These are phyloP conservation scores for Pharnaceum exiguum DNA, from an alignment of 148 eudicot genomes.

Conservation along the genomic window DNA sequence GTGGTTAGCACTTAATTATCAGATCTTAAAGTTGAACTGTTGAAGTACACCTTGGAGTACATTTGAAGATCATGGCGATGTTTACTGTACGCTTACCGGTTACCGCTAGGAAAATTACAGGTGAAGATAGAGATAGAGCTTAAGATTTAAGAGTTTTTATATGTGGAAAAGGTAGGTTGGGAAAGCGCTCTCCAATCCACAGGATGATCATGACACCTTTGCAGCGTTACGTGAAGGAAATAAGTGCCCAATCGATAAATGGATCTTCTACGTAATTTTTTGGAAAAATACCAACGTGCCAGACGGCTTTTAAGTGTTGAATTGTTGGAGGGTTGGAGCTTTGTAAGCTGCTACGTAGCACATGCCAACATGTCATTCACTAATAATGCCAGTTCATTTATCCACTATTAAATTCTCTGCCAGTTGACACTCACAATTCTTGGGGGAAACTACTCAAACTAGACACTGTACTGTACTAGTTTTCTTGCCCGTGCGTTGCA, in stretches of 20 bases:
- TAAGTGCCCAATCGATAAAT: conserved; percentile 9
- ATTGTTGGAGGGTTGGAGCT: conserved; percentile 7
- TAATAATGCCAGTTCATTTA: conserved; percentile 14
- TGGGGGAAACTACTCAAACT: too few relatives aligned
- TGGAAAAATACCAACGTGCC: neutral
- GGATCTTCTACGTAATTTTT: neutral
- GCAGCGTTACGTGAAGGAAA: conserved; percentile 19
- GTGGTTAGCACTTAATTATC: conserved; percentile 28
- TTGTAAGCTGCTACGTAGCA: conserved; percentile 26
- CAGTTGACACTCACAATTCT: too few relatives aligned
- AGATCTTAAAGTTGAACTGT: conserved; percentile 7
- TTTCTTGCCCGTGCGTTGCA: too few relatives aligned
- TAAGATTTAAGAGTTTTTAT: too few relatives aligned
- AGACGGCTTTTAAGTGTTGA: neutral
- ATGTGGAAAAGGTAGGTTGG: conserved; percentile 12
- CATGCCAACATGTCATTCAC: conserved; percentile 21
- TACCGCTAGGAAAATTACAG: too few relatives aligned
- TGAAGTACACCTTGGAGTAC: conserved; percentile 18
- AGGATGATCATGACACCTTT: conserved; percentile 14
- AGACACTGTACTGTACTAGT: too few relatives aligned
- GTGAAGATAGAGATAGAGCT: too few relatives aligned
- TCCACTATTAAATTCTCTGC: neutral
- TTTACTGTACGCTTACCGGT: neutral
- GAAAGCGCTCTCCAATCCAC: neutral
- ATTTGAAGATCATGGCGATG: conserved; percentile 7